Percentiles rank a stretch among this genome's conserved stretches.
Conservation (phyloP, 2,329 filamentous ascomycete species). For the Pestalotiopsis sp. region DNA sequence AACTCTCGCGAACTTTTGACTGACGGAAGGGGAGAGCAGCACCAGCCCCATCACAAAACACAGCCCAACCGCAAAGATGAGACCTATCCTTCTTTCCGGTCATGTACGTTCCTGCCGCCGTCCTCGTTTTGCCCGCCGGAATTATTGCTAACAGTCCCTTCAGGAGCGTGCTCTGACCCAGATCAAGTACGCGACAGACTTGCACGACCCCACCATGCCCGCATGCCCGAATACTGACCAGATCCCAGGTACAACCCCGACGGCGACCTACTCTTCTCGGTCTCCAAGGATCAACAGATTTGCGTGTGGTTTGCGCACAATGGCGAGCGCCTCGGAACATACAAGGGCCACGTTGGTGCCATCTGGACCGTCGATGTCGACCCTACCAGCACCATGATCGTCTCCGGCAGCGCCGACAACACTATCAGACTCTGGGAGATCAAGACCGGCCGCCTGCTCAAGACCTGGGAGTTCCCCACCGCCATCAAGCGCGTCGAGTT, state of each 20-base stretch:
- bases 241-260: slow-evolving; percentile 77
- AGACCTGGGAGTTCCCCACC: slow-evolving; percentile 97
- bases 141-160: slow-evolving; percentile 18
- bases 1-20: slow-evolving; percentile 10
- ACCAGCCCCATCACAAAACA: slow-evolving; percentile 10
- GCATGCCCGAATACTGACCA: slow-evolving; percentile 13
- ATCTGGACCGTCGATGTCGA: slow-evolving; percentile 99
- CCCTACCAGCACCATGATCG: slow-evolving; percentile 86
- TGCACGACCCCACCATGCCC: slow-evolving; percentile 11
- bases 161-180: slow-evolving; percentile 92
- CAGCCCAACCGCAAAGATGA: slow-evolving; percentile 65
- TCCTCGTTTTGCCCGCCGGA: background rate
- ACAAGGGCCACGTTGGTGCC: slow-evolving; percentile 94
- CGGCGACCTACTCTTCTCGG: slow-evolving; percentile 95
- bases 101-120: slow-evolving; percentile 59
- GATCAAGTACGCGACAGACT: slow-evolving; percentile 65
- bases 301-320: slow-evolving; percentile 98
- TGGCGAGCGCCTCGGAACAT: slow-evolving; percentile 94
- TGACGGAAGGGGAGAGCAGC: slow-evolving; percentile 7
- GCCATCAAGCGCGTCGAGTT: slow-evolving; percentile 98
- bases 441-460: slow-evolving; percentile 86
- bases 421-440: slow-evolving; percentile 97
- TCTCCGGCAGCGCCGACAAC: slow-evolving; percentile 96
- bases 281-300: slow-evolving; percentile 93
- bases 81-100: slow-evolving; percentile 92